Conservation (phyloP, 2,329 filamentous ascomycete genomes). For the Pezicula neosporulosa region DNA sequence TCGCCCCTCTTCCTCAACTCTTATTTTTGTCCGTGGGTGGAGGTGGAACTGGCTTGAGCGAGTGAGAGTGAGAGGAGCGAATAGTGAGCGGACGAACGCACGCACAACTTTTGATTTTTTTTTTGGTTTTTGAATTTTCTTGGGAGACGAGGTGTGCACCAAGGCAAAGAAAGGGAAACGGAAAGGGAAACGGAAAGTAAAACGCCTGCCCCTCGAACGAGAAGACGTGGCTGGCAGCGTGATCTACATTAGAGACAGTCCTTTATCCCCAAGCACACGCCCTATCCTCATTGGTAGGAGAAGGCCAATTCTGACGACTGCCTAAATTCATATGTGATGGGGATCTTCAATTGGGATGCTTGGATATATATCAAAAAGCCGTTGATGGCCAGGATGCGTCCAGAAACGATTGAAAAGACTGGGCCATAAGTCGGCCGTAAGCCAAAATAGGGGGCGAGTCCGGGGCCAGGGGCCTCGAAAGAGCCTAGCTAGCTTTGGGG, state of each 20-base stretch:
- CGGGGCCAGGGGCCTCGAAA: slow-evolving; percentile 17
- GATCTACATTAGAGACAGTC: slow-evolving; percentile 24
- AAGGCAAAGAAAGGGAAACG: not conserved
- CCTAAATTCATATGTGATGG: slow-evolving; percentile 26
- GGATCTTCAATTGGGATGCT: slow-evolving; percentile 19
- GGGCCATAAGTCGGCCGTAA: slow-evolving; percentile 1
- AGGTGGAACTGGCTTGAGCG: too few relatives aligned
- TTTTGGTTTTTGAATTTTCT: slow-evolving; percentile 3
- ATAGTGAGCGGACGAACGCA: too few relatives aligned
- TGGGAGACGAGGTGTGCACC: not conserved
- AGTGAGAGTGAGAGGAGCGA: too few relatives aligned
- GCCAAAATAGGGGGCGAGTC: slow-evolving; percentile 14
- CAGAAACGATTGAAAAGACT: slow-evolving; percentile 11
- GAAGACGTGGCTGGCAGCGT: slow-evolving; percentile 25
- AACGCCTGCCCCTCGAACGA: slow-evolving; percentile 14
- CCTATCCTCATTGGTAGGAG: slow-evolving; percentile 8
- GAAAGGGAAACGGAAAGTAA: not conserved
- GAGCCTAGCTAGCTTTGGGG: slow-evolving; percentile 11
- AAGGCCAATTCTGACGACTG: slow-evolving; percentile 7
- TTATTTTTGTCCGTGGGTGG: not conserved
- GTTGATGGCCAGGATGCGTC: slow-evolving; percentile 16
- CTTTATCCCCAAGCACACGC: slow-evolving; percentile 2
- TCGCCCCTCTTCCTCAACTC: slow-evolving; percentile 2
- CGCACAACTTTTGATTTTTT: too few relatives aligned
- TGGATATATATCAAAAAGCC: slow-evolving; percentile 23